Conservation (phyloP, 2,329 filamentous ascomycete genomes). For the Trichoderma cornu-damae region DNA sequence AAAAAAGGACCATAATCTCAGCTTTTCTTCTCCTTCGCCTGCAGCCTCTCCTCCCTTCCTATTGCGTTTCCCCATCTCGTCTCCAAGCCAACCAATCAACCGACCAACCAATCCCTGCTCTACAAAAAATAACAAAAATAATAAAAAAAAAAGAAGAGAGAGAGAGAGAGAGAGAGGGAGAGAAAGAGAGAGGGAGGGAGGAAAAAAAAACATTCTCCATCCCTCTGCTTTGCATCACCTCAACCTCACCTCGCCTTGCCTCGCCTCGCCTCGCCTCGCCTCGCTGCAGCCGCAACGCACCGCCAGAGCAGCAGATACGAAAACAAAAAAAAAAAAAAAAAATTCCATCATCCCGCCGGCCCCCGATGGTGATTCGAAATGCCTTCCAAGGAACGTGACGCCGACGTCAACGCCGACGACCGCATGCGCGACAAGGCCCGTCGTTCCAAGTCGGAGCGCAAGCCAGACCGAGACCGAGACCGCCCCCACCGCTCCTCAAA, state of each 20-base stretch:
- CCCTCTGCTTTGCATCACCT: not conserved
- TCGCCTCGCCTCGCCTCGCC: not conserved
- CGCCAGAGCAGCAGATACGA: not conserved
- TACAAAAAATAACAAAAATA: too few relatives aligned
- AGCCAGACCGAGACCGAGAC: constrained; percentile 30
- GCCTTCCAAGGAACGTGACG: constrained; percentile 41
- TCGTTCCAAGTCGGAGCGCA: constrained; percentile 38
- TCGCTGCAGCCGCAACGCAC: not conserved
- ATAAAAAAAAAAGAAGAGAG: not conserved
- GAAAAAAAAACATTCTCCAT: too few relatives aligned
- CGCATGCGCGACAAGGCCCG: constrained; percentile 38
- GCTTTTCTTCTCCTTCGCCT: not conserved
- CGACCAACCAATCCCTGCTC: not conserved
- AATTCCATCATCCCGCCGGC: not conserved
- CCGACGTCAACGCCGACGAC: constrained; percentile 35
- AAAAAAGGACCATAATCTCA: too few relatives aligned
- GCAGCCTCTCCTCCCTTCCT: not conserved
- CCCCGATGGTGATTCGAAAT: constrained; percentile 34
- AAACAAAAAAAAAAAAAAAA: too few relatives aligned
- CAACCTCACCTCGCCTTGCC: not conserved
- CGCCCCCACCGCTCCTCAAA: constrained; percentile 31
- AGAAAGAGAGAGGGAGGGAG: too few relatives aligned
- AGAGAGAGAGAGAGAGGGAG: too few relatives aligned
- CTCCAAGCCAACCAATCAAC: not conserved
- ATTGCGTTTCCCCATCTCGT: not conserved